Evolutionary conservation across 768 basidiomycete genomes (phyloP).

Genomic region (Scleroderma citrinum): DNA sequence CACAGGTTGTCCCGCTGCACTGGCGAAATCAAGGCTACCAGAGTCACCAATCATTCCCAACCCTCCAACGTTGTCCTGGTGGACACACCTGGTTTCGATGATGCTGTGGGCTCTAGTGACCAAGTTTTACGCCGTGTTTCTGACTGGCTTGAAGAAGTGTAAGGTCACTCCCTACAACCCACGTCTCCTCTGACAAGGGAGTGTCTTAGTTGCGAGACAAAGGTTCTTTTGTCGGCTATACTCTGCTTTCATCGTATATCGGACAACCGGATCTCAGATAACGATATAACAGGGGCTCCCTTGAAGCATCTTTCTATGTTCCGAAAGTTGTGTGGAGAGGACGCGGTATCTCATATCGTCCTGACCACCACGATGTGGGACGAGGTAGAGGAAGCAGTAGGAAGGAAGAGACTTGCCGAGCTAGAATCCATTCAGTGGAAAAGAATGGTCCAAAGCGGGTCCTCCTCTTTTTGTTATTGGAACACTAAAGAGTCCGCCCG

Average conservation of each 20-base stretch:
- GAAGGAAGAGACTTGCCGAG: constrained; percentile 11
- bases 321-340: constrained; percentile 19
- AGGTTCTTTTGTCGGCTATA: constrained; percentile 26
- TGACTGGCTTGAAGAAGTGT: constrained; percentile 13
- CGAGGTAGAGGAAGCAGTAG: constrained; percentile 15
- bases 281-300: constrained; percentile 7
- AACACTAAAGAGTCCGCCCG: constrained; percentile 5
- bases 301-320: constrained; percentile 31
- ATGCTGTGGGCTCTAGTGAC: constrained; percentile 11
- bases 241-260: constrained; percentile 37
- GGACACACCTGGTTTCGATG: constrained; percentile 22
- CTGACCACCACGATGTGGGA: constrained; percentile 17
- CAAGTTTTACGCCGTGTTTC: constrained; percentile 10
- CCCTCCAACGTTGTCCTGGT: constrained; percentile 12
- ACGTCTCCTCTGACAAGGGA: neutral
- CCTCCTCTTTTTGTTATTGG: constrained; percentile 4
- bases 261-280: constrained; percentile 31
- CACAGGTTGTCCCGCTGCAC: constrained; percentile 8
- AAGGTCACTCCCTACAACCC: neutral
- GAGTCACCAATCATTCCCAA: constrained; percentile 1
- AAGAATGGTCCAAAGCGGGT: constrained; percentile 7
- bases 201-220: constrained; percentile 3
- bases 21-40: constrained; percentile 1
- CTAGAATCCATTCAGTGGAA: neutral
- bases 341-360: constrained; percentile 26